A percentile compares a stretch with the other conserved stretches of the same genome.
Conservation (phyloP, 1,284 basidiomycete genomes). For the Termitomyces sp. region DNA sequence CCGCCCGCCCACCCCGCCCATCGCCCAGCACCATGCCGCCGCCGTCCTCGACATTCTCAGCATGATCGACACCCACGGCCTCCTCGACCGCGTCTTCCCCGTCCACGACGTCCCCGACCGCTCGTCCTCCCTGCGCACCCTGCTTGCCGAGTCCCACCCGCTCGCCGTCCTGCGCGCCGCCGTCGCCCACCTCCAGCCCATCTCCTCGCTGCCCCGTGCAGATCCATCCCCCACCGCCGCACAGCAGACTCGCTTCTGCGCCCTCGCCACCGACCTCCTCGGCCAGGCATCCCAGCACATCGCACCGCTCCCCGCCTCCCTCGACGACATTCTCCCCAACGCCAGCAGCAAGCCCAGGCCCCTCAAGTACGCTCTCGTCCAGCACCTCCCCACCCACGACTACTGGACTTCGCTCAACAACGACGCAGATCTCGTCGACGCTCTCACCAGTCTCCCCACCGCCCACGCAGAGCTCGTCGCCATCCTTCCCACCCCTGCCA, state of each 20-base stretch:
- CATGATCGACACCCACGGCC: slow-evolving; percentile 65
- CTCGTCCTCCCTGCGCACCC: slow-evolving; percentile 55
- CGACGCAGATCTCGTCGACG: slow-evolving; percentile 29
- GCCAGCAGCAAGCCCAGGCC: slow-evolving; percentile 19
- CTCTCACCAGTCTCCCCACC: slow-evolving; percentile 47
- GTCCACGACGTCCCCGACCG: slow-evolving; percentile 32
- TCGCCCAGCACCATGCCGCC: slow-evolving; percentile 45
- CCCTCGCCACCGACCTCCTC: slow-evolving; percentile 63
- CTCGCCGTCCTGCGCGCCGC: slow-evolving; percentile 55
- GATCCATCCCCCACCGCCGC: slow-evolving; percentile 54
- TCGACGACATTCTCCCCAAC: slow-evolving; percentile 37
- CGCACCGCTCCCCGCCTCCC: slow-evolving; percentile 39
- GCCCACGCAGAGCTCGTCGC: slow-evolving; percentile 72
- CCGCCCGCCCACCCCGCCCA: slow-evolving; percentile 30
- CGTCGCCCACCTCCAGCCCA: slow-evolving; percentile 60
- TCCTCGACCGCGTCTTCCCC: slow-evolving; percentile 76
- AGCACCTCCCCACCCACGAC: slow-evolving; percentile 67
- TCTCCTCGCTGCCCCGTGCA: slow-evolving; percentile 59
- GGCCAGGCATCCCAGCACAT: slow-evolving; percentile 57
- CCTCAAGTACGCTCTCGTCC: slow-evolving; percentile 66
- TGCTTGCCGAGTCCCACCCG: slow-evolving; percentile 51
- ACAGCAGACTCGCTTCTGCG: slow-evolving; percentile 69
- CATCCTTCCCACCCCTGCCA: slow-evolving; percentile 58
- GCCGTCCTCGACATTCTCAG: slow-evolving; percentile 74
- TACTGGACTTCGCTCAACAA: slow-evolving; percentile 74